phyloP scores from a whole-genome alignment of 1,284 basidiomycete genomes.

The Fomes fomentarius region DNA sequence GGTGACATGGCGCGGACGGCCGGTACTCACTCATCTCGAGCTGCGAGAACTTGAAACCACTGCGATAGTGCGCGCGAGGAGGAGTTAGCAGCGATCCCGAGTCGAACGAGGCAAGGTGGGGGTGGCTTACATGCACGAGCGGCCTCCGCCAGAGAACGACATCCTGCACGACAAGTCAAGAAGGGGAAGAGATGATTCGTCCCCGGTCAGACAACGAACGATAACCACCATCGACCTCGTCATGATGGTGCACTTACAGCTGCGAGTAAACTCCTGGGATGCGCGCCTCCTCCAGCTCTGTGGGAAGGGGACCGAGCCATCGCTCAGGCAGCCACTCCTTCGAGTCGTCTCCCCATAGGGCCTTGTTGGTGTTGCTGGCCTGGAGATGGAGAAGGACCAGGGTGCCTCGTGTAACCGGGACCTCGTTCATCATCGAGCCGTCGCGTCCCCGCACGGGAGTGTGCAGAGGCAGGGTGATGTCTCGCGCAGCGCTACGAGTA shows the following conservation, averaged over 20 bases:
- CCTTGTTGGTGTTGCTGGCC: slow-evolving; percentile 21
- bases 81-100: not conserved
- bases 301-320: slow-evolving; percentile 20
- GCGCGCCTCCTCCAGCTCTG: slow-evolving; percentile 10
- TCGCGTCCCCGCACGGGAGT: slow-evolving; percentile 15
- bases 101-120: too few species aligned
- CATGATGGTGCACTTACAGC: slow-evolving; percentile 9
- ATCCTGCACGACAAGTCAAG: slow-evolving; percentile 24
- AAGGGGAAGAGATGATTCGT: too few species aligned
- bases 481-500: slow-evolving; percentile 9
- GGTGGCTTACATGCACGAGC: slow-evolving; percentile 37
- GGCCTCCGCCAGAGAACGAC: slow-evolving; percentile 37
- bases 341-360: slow-evolving; percentile 27
- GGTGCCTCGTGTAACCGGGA: slow-evolving; percentile 18
- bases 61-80: slow-evolving; percentile 11
- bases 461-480: slow-evolving; percentile 15
- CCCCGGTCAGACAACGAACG: too few species aligned
- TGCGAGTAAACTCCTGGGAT: slow-evolving; percentile 24
- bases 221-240: too few species aligned
- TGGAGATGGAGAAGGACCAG: slow-evolving; percentile 16
- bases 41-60: slow-evolving; percentile 39
- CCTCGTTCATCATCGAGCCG: slow-evolving; percentile 18
- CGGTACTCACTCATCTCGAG: slow-evolving; percentile 38
- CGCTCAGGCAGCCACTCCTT: slow-evolving; percentile 29
- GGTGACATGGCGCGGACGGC: too few species aligned